phyloP scores from a whole-genome alignment of 768 basidiomycete species.

The Coprinopsis strossmayeri region DNA sequence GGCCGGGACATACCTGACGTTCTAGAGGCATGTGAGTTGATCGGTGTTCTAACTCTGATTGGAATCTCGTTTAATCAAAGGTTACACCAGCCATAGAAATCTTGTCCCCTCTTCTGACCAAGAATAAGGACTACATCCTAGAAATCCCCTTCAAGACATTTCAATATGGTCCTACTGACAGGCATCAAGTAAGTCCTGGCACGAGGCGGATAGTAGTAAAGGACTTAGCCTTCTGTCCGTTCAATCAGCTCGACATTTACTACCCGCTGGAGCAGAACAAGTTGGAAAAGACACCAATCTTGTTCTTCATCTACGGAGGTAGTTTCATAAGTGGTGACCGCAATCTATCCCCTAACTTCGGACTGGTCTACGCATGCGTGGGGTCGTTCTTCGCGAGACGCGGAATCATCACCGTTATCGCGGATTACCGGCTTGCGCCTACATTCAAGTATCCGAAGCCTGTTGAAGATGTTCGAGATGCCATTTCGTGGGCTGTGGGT shows the following conservation, averaged over 20 bases:
- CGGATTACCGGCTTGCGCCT: slow-evolving; percentile 64
- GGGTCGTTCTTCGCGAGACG: slow-evolving; percentile 55
- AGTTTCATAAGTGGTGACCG: slow-evolving; percentile 50
- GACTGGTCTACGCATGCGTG: slow-evolving; percentile 49
- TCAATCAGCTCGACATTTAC: slow-evolving; percentile 56
- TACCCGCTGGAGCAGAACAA: slow-evolving; percentile 35
- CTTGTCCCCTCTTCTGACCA: slow-evolving; percentile 45
- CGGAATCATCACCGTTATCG: slow-evolving; percentile 58
- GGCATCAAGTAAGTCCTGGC: slow-evolving; percentile 39
- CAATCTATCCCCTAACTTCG: slow-evolving; percentile 34
- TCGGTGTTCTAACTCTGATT: not conserved
- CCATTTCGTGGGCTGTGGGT: slow-evolving; percentile 44
- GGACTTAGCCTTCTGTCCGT: not conserved
- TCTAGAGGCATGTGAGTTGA: slow-evolving; percentile 7
- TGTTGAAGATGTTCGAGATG: slow-evolving; percentile 53
- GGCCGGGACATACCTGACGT: slow-evolving; percentile 8
- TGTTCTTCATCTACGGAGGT: slow-evolving; percentile 66
- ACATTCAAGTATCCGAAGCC: slow-evolving; percentile 47
- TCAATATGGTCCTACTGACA: slow-evolving; percentile 44
- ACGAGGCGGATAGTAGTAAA: not conserved
- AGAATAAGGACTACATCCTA: slow-evolving; percentile 38
- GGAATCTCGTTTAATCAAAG: too few relatives aligned
- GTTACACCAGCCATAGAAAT: slow-evolving; percentile 41
- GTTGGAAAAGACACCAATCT: slow-evolving; percentile 34
- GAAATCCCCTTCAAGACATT: slow-evolving; percentile 47